phyloP scores from a whole-genome alignment of 2,329 filamentous ascomycete genomes.

The Colletotrichum sojae region DNA sequence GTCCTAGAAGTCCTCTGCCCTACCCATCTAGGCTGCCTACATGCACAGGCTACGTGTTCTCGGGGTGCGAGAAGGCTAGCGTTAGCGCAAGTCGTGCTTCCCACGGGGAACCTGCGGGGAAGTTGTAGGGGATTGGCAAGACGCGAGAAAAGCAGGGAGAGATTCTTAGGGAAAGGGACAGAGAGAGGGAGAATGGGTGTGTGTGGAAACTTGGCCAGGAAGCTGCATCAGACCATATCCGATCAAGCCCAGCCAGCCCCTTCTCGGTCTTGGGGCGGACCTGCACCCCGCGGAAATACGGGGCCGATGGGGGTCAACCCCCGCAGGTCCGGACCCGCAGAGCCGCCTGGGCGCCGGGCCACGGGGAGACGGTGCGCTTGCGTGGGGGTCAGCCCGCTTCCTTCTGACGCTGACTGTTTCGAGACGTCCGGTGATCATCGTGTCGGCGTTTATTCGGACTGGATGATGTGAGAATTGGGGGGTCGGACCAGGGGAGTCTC shows the following conservation, averaged over 20 bases:
- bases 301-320: slow-evolving; percentile 29
- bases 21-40: too few relatives aligned
- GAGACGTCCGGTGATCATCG: not conserved
- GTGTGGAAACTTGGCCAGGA: not conserved
- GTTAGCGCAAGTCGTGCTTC: not conserved
- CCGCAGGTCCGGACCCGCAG: slow-evolving; percentile 23
- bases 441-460: not conserved
- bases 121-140: not conserved
- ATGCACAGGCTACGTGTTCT: too few relatives aligned
- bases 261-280: slow-evolving; percentile 1
- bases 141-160: not conserved
- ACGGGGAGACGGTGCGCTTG: not conserved
- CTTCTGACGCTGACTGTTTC: not conserved
- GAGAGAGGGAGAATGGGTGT: not conserved
- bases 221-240: slow-evolving; percentile 9
- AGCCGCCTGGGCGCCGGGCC: slow-evolving; percentile 26
- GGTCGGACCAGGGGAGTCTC: too few relatives aligned
- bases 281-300: slow-evolving; percentile 1
- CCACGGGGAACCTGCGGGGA: slow-evolving; percentile 26
- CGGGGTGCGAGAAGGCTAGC: too few relatives aligned
- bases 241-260: not conserved
- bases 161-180: not conserved
- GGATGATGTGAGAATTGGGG: too few relatives aligned
- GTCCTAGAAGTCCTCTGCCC: not conserved
- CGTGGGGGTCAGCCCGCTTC: slow-evolving; percentile 30